Evolutionary conservation across 208 protist genomes (phyloP), one percentile per base, ranked within the genome.

Genomic region (Crithidia acanthocephali): DNA sequence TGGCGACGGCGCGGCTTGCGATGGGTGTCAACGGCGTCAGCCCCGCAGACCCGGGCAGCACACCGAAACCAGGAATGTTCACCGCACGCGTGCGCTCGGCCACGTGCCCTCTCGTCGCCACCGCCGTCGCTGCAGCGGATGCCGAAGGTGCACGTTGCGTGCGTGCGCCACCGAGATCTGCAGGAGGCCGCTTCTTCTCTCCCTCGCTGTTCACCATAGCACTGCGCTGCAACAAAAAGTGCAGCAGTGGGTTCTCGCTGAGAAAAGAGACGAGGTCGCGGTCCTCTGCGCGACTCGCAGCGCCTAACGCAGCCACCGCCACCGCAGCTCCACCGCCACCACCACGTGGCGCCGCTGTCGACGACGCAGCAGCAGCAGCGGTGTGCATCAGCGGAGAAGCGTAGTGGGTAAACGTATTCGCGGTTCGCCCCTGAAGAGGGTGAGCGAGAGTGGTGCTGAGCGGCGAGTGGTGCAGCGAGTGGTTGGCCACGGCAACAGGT

Each of bases 51-150:
- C 68, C 68, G 11, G 68, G 68, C 57, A 73, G 47, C 22, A 65
- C n/a, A 13, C 68, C 68, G 30, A 73, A 73, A 55, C 68, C 56
- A 0, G 68, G 68, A 9, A 73, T 27, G 58, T 73, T 73, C 4
- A 73, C 48, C 2, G 68, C 68, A 18, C 68, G 68, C 18, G 40
- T 35, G 3, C 13, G 55, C 1, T 30, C 20, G 15, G 61, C 15
- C 16, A 18, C 1, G 30, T 28, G 47, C 35, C 35, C 35, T 40
- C 35, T 40, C 35, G 35, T 11, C 35, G 11, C 35, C 35, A 11
- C 35, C 5, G 35, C 35, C 11, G 35, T 40, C 11, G 35, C 35
- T 25, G 48, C 23, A 3, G 48, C 6, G 23, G 23, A 2, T 30
- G 48, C 22, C 22, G 37, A 44, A 13, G 13, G 37, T 0, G 59